These are phyloP conservation scores for Thelonectria olida DNA, from an alignment of 2,329 filamentous ascomycete genomes.

Conservation along the genomic window DNA sequence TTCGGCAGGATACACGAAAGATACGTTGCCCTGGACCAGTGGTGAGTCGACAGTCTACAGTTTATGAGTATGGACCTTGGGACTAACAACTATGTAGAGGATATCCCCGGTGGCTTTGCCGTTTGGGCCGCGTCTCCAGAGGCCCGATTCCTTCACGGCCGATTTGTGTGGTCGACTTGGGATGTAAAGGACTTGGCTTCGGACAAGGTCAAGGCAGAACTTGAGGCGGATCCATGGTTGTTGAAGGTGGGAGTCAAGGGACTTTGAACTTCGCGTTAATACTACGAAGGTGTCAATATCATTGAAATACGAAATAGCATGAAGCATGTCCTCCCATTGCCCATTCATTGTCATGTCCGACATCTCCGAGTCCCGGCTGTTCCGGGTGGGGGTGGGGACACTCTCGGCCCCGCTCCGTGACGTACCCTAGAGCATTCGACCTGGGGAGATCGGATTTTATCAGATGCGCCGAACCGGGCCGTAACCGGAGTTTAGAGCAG, in stretches of 20 bases:
- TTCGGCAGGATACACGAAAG: conserved; percentile 30
- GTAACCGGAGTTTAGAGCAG: too few species aligned
- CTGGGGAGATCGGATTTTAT: too few species aligned
- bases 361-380: background rate
- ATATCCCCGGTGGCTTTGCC: conserved; percentile 51
- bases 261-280: background rate
- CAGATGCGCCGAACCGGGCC: too few species aligned
- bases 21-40: conserved; percentile 33
- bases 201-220: conserved; percentile 9
- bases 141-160: conserved; percentile 55
- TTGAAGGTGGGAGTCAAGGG: conserved; percentile 39
- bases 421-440: background rate
- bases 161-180: conserved; percentile 60
- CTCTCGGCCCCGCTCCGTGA: background rate
- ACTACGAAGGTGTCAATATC: background rate
- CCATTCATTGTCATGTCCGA: background rate
- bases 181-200: conserved; percentile 56
- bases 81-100: conserved; percentile 32
- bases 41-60: background rate
- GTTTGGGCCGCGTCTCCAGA: conserved; percentile 55
- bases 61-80: background rate
- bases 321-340: too few species aligned
- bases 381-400: background rate
- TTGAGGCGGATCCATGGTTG: conserved; percentile 30
- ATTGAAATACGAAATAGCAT: too few species aligned